Evolutionary conservation across 2,329 filamentous ascomycete genomes (phyloP), one percentile per base, ranked within the genome.

Genomic region (Calonectria ilicicola): DNA sequence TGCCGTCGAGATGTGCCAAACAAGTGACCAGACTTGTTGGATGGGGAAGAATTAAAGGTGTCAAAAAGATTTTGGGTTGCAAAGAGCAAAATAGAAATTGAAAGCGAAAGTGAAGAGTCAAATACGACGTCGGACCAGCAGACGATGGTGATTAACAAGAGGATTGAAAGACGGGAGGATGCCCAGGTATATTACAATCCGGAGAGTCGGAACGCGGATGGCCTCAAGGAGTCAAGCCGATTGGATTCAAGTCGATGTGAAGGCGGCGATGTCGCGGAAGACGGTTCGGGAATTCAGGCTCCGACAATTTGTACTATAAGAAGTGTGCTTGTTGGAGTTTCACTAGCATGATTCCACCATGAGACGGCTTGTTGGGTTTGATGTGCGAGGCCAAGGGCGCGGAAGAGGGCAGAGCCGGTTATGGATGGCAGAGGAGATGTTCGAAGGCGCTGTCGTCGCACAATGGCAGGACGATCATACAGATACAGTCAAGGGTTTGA

Each of bases 1-100:
- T 76, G 38, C 64, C 70, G 74, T 70, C 60, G 76, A 77, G 21
- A 46, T 27, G 38, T 46, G 15, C 35, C 23, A 80, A 75, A 72
- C 83, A 86, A 85, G 86, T 87, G 87, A 85, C 89, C 89, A 85
- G 87, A 89, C 89, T 88, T 84, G 89, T 80, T 65, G 76, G 53
- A 56, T 46, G 10, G 32, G 17, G 19, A 58, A 58, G 32, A 58
- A 83, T 86, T 84, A 89, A 88, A 86, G 85, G 23, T 29, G 38
- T 29, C 15, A 17, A 44, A 29, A n/a, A n/a, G n/a, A n/a, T n/a
- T n/a, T 26, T 3, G 32, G 19, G 14, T 38, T 89, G 85, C 83
- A 81, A 75, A 58, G 40, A n/a, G 40, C 19, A 42, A 19, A 42
- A n/a, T 6, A 66, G 73, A 51, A 12, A 40, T 12, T 3, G 56